phyloP scores from a whole-genome alignment of 2,329 filamentous ascomycete genomes.

The Fusarium zealandicum region DNA sequence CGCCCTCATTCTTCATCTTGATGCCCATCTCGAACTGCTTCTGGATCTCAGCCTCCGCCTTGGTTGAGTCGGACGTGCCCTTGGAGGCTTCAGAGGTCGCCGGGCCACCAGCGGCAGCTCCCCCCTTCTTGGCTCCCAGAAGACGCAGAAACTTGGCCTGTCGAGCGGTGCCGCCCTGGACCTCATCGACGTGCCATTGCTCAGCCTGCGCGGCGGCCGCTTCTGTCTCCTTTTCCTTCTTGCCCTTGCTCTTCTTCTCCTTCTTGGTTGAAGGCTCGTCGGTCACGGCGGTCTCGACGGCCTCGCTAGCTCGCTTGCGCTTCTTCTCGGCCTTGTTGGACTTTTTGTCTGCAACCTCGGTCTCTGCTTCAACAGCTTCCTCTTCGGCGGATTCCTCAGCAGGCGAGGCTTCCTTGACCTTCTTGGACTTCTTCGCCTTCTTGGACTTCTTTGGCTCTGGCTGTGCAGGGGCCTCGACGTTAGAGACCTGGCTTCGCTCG shows the following conservation, averaged over 20 bases:
- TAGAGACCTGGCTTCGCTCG: slow-evolving; percentile 33
- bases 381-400: slow-evolving; percentile 35
- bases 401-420: slow-evolving; percentile 19
- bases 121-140: slow-evolving; percentile 59
- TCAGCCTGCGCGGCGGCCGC: slow-evolving; percentile 42
- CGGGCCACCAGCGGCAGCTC: slow-evolving; percentile 39
- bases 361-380: slow-evolving; percentile 3
- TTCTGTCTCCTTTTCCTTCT: slow-evolving; percentile 25
- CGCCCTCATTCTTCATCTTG: slow-evolving; percentile 61
- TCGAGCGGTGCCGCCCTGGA: slow-evolving; percentile 59
- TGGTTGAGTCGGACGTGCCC: slow-evolving; percentile 46
- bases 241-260: slow-evolving; percentile 37
- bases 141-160: slow-evolving; percentile 65
- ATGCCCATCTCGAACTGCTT: slow-evolving; percentile 65
- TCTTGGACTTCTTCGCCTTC: slow-evolving; percentile 34
- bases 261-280: slow-evolving; percentile 36
- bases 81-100: slow-evolving; percentile 28
- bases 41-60: slow-evolving; percentile 61
- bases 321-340: slow-evolving; percentile 48
- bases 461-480: slow-evolving; percentile 21
- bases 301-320: slow-evolving; percentile 44
- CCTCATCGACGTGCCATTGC: slow-evolving; percentile 60
- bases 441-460: slow-evolving; percentile 33
- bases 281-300: slow-evolving; percentile 19
- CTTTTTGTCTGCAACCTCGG: slow-evolving; percentile 40